These are phyloP conservation scores for Leucogyrophana mollusca DNA, from an alignment of 768 basidiomycete species.

Conservation along the genomic window DNA sequence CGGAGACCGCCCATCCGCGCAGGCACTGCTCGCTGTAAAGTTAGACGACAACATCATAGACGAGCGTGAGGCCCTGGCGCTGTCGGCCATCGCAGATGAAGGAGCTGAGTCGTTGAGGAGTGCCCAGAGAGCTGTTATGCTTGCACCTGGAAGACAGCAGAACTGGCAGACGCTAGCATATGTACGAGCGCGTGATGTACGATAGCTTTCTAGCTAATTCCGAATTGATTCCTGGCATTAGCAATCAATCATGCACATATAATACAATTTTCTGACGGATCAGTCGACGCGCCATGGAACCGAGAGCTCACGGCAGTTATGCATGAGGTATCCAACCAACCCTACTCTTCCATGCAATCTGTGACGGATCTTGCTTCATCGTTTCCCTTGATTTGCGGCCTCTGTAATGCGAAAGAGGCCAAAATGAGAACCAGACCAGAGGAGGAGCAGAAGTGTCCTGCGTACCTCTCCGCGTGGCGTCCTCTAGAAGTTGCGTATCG, in stretches of 20 bases:
- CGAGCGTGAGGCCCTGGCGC: constrained; percentile 40
- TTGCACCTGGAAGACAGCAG: constrained; percentile 42
- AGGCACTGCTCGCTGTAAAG: constrained; percentile 42
- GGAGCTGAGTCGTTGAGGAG: constrained; percentile 35
- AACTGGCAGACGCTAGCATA: constrained; percentile 65
- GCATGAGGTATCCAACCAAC: too few species aligned
- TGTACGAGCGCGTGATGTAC: constrained; percentile 35
- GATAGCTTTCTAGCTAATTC: not conserved
- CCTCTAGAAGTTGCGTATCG: constrained; percentile 93
- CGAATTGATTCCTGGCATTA: not conserved
- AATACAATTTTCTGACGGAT: constrained; percentile 5
- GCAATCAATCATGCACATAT: not conserved
- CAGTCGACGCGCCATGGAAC: not conserved
- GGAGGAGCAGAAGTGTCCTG: not conserved
- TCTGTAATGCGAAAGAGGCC: constrained; percentile 23
- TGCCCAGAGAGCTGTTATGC: constrained; percentile 64
- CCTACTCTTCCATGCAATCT: too few species aligned
- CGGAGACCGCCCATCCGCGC: constrained; percentile 39
- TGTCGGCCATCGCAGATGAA: constrained; percentile 48
- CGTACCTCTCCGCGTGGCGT: constrained; percentile 93
- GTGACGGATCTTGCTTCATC: constrained; percentile 17
- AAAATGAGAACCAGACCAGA: constrained; percentile 3
- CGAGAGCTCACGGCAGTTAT: too few species aligned
- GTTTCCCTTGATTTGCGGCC: constrained; percentile 40
- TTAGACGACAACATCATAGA: constrained; percentile 33